phyloP scores from a whole-genome alignment of 2,329 filamentous ascomycete species.

The Diaporthe citrichinensis region DNA sequence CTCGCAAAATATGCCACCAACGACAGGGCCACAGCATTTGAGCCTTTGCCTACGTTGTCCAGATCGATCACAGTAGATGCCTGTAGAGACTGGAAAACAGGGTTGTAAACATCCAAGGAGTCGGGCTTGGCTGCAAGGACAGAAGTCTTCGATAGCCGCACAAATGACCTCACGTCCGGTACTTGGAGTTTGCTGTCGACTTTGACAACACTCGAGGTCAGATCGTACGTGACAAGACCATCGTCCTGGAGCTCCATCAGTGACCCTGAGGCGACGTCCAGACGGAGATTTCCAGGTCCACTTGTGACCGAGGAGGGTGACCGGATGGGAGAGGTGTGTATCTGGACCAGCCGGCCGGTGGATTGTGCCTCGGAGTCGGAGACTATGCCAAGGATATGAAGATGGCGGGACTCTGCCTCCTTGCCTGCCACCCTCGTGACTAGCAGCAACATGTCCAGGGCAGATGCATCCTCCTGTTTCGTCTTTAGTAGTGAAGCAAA shows the following conservation, averaged over 20 bases:
- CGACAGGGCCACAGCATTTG: conserved; percentile 51
- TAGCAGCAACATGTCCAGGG: conserved; percentile 69
- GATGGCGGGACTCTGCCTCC: conserved; percentile 46
- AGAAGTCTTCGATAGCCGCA: conserved; percentile 76
- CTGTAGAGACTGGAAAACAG: conserved; percentile 75
- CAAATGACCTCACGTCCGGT: conserved; percentile 70
- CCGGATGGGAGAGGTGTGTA: conserved; percentile 53
- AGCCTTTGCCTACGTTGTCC: conserved; percentile 50
- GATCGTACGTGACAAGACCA: conserved; percentile 72
- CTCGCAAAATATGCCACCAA: conserved; percentile 76
- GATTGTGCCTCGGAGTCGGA: conserved; percentile 21
- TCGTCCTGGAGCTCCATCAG: conserved; percentile 72
- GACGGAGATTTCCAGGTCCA: conserved; percentile 55
- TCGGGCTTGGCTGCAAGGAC: conserved; percentile 72
- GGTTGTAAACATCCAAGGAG: conserved; percentile 76
- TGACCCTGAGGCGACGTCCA: conserved; percentile 75
- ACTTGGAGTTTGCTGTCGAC: conserved; percentile 68
- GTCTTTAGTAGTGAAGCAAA: conserved; percentile 65
- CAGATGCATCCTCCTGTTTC: conserved; percentile 58
- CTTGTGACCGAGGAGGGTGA: conserved; percentile 34
- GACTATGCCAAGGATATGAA: conserved; percentile 53
- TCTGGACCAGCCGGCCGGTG: conserved; percentile 38
- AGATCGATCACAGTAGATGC: conserved; percentile 62
- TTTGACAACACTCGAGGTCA: conserved; percentile 74
- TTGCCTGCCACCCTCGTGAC: conserved; percentile 58